Conservation (phyloP, 1,284 basidiomycete genomes). For the Coriolopsis trogii region DNA sequence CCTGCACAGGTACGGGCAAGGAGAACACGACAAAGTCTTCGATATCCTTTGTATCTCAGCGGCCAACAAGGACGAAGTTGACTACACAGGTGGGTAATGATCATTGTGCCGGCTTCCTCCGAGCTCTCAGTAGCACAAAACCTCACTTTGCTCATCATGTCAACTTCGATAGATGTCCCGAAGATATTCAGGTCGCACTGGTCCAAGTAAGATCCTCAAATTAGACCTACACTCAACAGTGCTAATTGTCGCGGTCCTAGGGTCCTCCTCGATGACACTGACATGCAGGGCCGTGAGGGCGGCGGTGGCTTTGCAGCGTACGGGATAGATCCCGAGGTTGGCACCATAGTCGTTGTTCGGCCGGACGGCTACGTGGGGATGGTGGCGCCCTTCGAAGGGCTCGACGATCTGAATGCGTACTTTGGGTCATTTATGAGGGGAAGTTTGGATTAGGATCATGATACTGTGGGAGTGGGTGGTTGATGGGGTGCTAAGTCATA, state of each 20-base stretch:
- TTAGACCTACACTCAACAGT: no score
- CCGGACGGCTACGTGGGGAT: constrained; percentile 77
- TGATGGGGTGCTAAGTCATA: no score
- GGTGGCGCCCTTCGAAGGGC: constrained; percentile 51
- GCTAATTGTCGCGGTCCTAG: constrained; percentile 16
- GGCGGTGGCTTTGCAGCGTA: constrained; percentile 49
- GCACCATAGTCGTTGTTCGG: constrained; percentile 67
- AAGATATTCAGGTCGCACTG: constrained; percentile 59
- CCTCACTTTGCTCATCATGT: no score
- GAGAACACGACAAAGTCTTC: constrained; percentile 39
- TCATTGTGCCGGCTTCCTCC: no score
- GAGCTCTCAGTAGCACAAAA: no score
- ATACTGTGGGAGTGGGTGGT: no score
- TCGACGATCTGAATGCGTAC: constrained; percentile 49
- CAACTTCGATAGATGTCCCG: constrained; percentile 42
- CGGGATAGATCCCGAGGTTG: constrained; percentile 53
- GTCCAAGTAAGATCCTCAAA: constrained; percentile 72
- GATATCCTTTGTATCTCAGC: constrained; percentile 56
- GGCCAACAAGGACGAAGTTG: constrained; percentile 46
- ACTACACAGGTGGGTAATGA: constrained; percentile 42
- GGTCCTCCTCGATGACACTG: constrained; percentile 39
- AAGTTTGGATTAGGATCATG: constrained; percentile 10
- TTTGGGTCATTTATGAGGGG: constrained; percentile 45
- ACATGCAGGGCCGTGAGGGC: constrained; percentile 36
- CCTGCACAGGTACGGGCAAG: constrained; percentile 36